Base-by-base conservation (phyloP, 164 flowering plant genomes). In the Protea cynaroides region DNA sequence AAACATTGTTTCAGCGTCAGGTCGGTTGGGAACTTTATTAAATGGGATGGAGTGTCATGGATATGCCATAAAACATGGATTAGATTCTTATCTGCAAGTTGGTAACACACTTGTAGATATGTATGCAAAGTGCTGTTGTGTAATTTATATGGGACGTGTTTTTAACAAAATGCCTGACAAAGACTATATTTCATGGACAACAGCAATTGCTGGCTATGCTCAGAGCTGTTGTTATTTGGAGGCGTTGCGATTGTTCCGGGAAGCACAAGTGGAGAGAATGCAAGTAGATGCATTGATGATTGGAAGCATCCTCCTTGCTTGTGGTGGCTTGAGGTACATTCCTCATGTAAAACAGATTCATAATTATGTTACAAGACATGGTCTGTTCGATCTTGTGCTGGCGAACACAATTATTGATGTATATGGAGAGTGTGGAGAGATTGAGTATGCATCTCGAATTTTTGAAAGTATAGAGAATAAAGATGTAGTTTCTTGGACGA, bases 351-450 rank as follows among this genome's bases (percentile, higher is more conserved):
- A 68, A 69, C 61, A 61, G 62, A 66, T 80, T 22, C 85, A 82
- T 21, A 66, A 74, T 61, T 65, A 71, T 63, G 50, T 72, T 50
- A 50, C 59, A 21, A 82, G 82, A 70, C 63, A 50, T 52, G 89
- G 89, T 36, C 66, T 75, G 36, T 66, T 74, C 1, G 62, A 73
- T 65, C 37, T 78, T 14, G 50, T 66, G 38, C 70, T 80, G 57
- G 64, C 72, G 9, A 85, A 83, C 69, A 76, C 83, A 13, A 78
- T 86, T 21, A 59, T 83, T 17, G 86, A 79, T 69, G 78, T 87
- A 83, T 87, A 87, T 62, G 81, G 84, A 24, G 82, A 81, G 77
- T 85, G 92, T 71, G 89, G 89, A 61, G 75, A 72, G 69, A 72
- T 85, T 6, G 77, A 64, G 59, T 71, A 81, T 61, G 63, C 83